Evolutionary conservation across 495 filamentous ascomycete species (phyloP).

Genomic region (Letharia lupina): DNA sequence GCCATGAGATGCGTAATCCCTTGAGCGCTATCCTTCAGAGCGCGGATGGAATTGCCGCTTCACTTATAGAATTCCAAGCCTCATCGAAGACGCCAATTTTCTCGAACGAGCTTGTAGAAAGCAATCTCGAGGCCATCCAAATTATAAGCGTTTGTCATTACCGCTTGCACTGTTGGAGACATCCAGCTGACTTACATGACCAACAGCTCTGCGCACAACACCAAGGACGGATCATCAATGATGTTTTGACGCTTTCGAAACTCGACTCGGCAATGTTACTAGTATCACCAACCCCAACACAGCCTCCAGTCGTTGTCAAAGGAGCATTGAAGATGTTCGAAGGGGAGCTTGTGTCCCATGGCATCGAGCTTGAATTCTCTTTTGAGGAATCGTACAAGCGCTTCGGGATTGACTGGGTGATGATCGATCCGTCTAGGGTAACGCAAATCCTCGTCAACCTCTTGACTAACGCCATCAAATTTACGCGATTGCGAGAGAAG

Average conservation of each 20-base stretch:
- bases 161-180: not conserved
- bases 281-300: constrained; percentile 56
- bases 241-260: constrained; percentile 69
- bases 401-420: constrained; percentile 53
- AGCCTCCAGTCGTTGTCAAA: constrained; percentile 58
- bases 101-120: not conserved
- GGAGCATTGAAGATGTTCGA: constrained; percentile 63
- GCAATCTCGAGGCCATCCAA: not conserved
- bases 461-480: constrained; percentile 69
- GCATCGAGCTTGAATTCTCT: constrained; percentile 53
- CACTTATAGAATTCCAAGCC: constrained; percentile 38
- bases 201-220: constrained; percentile 54
- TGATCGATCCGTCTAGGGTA: constrained; percentile 58
- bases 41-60: constrained; percentile 60
- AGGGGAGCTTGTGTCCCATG: constrained; percentile 56
- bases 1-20: constrained; percentile 79
- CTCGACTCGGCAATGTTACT: constrained; percentile 64
- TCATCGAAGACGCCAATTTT: not conserved
- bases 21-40: constrained; percentile 72
- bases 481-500: constrained; percentile 42
- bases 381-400: constrained; percentile 48
- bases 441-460: constrained; percentile 67
- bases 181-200: not conserved
- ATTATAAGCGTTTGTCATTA: not conserved
- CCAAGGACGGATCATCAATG: constrained; percentile 71